A percentile compares a stretch with the other conserved stretches of the same genome.
These are phyloP conservation scores for Huntiella decipiens DNA, from an alignment of 2,329 filamentous ascomycete species.

Conservation along the genomic window DNA sequence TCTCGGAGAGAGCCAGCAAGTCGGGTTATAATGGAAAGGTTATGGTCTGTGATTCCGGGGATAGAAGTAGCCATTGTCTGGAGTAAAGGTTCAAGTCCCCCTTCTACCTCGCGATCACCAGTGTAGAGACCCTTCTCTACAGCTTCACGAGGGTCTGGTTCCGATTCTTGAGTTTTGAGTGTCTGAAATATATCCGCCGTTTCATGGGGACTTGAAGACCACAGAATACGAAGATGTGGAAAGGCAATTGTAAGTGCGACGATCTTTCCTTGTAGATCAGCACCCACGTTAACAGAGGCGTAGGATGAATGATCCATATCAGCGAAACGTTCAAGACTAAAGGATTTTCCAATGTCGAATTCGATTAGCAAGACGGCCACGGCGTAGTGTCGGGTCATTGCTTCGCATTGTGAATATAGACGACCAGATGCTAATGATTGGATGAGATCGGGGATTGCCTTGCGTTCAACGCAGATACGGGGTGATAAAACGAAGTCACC, in stretches of 20 bases:
- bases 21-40: slow-evolving; percentile 51
- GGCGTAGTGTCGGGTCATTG: slow-evolving; percentile 88
- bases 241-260: slow-evolving; percentile 87
- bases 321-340: slow-evolving; percentile 72
- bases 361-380: slow-evolving; percentile 84
- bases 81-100: slow-evolving; percentile 13
- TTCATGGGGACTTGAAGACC: slow-evolving; percentile 84
- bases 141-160: slow-evolving; percentile 78
- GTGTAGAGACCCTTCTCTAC: slow-evolving; percentile 62
- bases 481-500: slow-evolving; percentile 91
- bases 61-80: slow-evolving; percentile 39
- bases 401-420: slow-evolving; percentile 77
- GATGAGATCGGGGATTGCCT: slow-evolving; percentile 80
- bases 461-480: slow-evolving; percentile 81
- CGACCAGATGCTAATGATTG: slow-evolving; percentile 81
- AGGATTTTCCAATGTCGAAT: slow-evolving; percentile 93
- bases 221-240: slow-evolving; percentile 75
- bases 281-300: not conserved
- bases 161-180: slow-evolving; percentile 72
- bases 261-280: slow-evolving; percentile 73
- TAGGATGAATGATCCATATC: slow-evolving; percentile 20
- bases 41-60: slow-evolving; percentile 68
- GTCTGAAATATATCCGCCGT: slow-evolving; percentile 94
- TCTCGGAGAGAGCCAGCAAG: slow-evolving; percentile 60
- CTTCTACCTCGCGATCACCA: slow-evolving; percentile 18